Base-by-base conservation (phyloP, 352 stramenopile genomes). In the Pythium phragmiticola region DNA sequence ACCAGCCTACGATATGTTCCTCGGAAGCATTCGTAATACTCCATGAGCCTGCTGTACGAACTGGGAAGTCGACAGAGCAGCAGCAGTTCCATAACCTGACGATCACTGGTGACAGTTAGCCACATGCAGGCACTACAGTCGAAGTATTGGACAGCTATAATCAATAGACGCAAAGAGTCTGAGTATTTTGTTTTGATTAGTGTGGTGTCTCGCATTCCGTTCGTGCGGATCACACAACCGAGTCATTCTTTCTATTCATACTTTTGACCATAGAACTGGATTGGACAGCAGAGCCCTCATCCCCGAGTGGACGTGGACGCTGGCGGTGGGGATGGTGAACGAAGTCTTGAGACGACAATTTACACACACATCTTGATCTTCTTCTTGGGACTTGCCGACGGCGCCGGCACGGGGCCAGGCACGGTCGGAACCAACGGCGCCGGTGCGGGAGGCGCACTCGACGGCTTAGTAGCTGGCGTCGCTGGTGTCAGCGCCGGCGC, bases 361-460 rank as follows among this genome's bases (percentile, higher is more conserved):
- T 71, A 74, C 39, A 70, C 68, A 48, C 68, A 75, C 45, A 66
- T 48, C 53, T 60, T 71, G 43, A 57, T 34, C 33, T 69, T 69
- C 51, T 68, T 67, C 60, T 67, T 64, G 8, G 34, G 26, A 7
- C 55, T 55, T 51, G 51, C 56, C 42, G 43, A 37, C 45, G 62
- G 34, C 43, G 45, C 16, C n/a, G 60, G 60, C 33, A 56, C 33
- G 12, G 48, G 34, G 4, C 28, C 41, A 36, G 55, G 55, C 53
- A 53, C 43, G 4, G 48, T 37, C 16, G 46, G 54, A 4, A 45
- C 54, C 33, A 37, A 36, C 28, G 57, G 21, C 26, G 46, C 26
- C 14, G 48, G 57, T 7, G 47, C 34, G 7, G 47, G 23, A 26
- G 57, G 41, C 5, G 57, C 42, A 12, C 42, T 48, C 6, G 46